Evolutionary conservation across 257 asterid species (phyloP).

Genomic region (Solanum sejunctum): DNA sequence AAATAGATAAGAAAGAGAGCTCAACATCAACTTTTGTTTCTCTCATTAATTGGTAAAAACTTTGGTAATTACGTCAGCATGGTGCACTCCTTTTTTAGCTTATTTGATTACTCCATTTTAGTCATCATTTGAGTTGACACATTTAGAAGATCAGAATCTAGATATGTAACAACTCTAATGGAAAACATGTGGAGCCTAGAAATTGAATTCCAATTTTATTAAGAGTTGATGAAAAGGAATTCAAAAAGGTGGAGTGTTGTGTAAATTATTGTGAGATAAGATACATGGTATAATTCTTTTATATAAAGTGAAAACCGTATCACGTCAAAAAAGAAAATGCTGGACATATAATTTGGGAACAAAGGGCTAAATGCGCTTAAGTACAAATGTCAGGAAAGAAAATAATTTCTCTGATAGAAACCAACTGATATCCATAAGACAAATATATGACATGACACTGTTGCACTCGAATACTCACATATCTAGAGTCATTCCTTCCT

Average conservation of each 20-base stretch:
- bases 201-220: neutral
- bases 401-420: neutral
- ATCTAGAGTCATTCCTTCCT: slow-evolving; percentile 92
- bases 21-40: neutral
- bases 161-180: neutral
- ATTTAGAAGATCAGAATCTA: neutral
- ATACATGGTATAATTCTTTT: neutral
- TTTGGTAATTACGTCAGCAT: neutral
- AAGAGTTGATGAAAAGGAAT: neutral
- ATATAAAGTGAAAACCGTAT: neutral
- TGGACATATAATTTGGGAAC: neutral
- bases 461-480: slow-evolving; percentile 40
- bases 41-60: neutral
- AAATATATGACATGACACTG: neutral
- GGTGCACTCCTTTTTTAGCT: neutral
- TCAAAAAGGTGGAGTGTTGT: neutral
- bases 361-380: neutral
- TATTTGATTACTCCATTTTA: neutral
- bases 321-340: neutral
- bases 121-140: neutral
- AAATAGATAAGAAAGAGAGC: neutral
- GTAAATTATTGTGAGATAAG: neutral
- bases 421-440: neutral
- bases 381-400: neutral
- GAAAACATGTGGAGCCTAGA: neutral